Conservation (phyloP, 371 early-diverging fungal species). For the Syncephalastrum contaminatum region DNA sequence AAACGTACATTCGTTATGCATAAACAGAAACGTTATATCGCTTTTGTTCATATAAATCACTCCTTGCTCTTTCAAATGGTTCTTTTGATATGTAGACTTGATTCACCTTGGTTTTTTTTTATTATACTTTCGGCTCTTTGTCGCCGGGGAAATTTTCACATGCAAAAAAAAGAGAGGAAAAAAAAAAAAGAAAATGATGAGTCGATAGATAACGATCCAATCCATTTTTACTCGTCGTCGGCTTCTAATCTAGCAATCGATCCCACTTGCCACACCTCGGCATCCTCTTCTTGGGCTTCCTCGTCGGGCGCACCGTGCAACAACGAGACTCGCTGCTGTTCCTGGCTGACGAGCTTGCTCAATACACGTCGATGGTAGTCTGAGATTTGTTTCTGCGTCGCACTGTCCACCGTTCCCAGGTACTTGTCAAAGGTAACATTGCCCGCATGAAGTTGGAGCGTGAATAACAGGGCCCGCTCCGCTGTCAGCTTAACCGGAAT, state of each 20-base stretch:
- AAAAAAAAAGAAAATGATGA: too few species aligned
- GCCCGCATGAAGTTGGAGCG: slow-evolving; percentile 58
- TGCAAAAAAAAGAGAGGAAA: neutral
- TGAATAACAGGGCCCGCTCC: slow-evolving; percentile 73
- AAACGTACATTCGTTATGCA: too few species aligned
- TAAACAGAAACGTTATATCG: too few species aligned
- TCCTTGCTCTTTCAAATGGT: too few species aligned
- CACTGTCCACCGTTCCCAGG: slow-evolving; percentile 44
- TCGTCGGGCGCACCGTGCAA: slow-evolving; percentile 39
- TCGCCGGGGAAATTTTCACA: neutral
- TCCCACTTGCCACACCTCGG: slow-evolving; percentile 42
- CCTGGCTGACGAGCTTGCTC: slow-evolving; percentile 51
- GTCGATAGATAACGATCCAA: neutral
- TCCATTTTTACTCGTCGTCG: slow-evolving; percentile 16
- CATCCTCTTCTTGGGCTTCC: slow-evolving; percentile 41
- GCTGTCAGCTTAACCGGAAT: slow-evolving; percentile 83
- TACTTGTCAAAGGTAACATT: slow-evolving; percentile 32
- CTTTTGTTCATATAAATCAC: too few species aligned
- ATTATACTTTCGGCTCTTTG: too few species aligned
- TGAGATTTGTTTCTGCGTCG: slow-evolving; percentile 45
- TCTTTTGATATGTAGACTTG: too few species aligned
- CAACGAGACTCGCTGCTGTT: slow-evolving; percentile 27
- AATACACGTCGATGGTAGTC: slow-evolving; percentile 68
- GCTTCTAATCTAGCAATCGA: slow-evolving; percentile 16
- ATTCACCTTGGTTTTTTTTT: too few species aligned